Evolutionary conservation across 306 rosid species (phyloP).

Genomic region (Malus fusca): DNA sequence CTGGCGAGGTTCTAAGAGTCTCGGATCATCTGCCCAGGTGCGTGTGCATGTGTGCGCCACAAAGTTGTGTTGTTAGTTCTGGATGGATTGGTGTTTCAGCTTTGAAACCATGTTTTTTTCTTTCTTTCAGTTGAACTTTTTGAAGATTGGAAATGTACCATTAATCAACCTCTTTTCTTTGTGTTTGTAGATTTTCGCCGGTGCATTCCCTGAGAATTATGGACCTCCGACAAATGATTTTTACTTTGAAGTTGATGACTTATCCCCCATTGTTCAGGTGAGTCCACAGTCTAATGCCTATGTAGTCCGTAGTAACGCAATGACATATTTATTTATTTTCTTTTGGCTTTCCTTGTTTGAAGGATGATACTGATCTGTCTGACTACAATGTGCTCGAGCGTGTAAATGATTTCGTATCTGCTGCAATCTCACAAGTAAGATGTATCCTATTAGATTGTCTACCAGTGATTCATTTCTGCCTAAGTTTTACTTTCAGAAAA

Average conservation of each 20-base stretch:
- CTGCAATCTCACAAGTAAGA: constrained; percentile 70
- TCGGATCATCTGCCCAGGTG: constrained; percentile 34
- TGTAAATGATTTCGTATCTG: constrained; percentile 70
- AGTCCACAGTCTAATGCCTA: constrained; percentile 9
- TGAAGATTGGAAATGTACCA: background rate
- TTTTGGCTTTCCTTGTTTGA: constrained; percentile 20
- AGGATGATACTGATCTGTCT: constrained; percentile 62
- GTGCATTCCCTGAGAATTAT: constrained; percentile 66
- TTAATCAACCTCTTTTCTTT: background rate
- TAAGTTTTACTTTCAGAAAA: constrained; percentile 16
- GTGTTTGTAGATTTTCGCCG: constrained; percentile 55
- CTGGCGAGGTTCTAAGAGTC: constrained; percentile 33
- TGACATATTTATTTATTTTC: background rate
- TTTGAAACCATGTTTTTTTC: background rate
- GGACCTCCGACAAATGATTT: constrained; percentile 58
- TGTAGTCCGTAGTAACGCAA: background rate
- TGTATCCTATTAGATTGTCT: background rate
- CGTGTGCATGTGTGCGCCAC: constrained; percentile 13
- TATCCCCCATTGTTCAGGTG: constrained; percentile 63
- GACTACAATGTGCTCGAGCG: constrained; percentile 68
- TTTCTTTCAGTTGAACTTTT: background rate
- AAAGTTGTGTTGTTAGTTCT: background rate
- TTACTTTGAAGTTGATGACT: constrained; percentile 54
- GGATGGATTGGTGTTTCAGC: background rate
- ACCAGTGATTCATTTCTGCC: background rate